Evolutionary conservation across 2,329 filamentous ascomycete genomes (phyloP), one percentile per base, ranked within the genome.

Genomic region (Monilinia fructicola): DNA sequence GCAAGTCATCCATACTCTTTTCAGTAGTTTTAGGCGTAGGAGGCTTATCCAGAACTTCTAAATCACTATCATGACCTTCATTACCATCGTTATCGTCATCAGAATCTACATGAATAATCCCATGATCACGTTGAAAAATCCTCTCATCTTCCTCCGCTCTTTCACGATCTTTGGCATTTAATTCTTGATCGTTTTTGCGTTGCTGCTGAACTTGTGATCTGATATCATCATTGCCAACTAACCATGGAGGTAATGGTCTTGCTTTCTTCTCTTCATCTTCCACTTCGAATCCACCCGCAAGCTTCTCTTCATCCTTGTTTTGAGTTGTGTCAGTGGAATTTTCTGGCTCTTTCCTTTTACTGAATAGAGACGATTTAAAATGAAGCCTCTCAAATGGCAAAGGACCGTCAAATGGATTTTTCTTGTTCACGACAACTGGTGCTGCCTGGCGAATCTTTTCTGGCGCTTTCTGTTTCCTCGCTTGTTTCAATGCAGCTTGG

Each of bases 341-440:
- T 12, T 76, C 70, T 0, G 67, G 52, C 10, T 72, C 69, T 26
- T 40, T 53, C 12, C 80, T 81, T 69, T 81, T 82, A 6, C 78
- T 78, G 68, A 87, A 87, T 2, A 87, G 80, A 1, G 82, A 84
- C 2, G 85, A 88, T 62, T 85, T 88, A 82, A 85, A 87, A 54
- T 90, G 87, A 1, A 97, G 82, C 74, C 92, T 94, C 72, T 97
- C 93, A 74, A 99, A 99, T 0, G 95, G 95, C 6, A 99, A 78
- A 0, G 93, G 92, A 0, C 94, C 94, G 70, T 86, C 86, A 74
- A 96, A 90, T 3, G 86, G 82, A 71, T 87, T 86, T 70, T 85
- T 86, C 46, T 84, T 81, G 60, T 85, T 87, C 12, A 83, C 76
- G n/a, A 78, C 74, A 3, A 79, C 73, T 26, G 79, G 76, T 4